Percentiles rank a stretch among this genome's conserved stretches.
Evolutionary conservation across 2,329 filamentous ascomycete species (phyloP).

Genomic region (Pestalotiopsis sp.): DNA sequence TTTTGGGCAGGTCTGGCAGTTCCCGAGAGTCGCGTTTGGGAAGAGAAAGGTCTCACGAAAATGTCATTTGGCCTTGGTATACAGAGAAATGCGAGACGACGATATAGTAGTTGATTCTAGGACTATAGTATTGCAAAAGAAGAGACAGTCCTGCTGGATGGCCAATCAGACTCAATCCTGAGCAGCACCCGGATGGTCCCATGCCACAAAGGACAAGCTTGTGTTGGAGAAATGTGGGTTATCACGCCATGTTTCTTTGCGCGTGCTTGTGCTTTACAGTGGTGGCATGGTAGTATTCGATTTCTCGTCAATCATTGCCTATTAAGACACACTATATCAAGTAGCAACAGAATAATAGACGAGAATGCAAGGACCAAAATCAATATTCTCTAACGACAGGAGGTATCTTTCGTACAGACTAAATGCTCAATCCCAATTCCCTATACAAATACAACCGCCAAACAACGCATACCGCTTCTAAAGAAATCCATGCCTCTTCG

Average conservation of each 20-base stretch:
- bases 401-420: not conserved
- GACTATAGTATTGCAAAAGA: not conserved
- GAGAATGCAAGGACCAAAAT: not conserved
- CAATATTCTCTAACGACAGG: not conserved
- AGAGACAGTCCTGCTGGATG: not conserved
- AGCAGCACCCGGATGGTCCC: not conserved
- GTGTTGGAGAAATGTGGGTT: not conserved
- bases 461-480: not conserved
- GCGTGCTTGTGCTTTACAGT: not conserved
- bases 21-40: not conserved
- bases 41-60: not conserved
- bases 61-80: not conserved
- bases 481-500: not conserved
- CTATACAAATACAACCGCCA: not conserved
- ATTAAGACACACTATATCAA: not conserved
- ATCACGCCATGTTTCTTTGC: not conserved
- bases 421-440: not conserved
- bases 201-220: not conserved
- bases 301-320: not conserved
- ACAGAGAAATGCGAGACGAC: not conserved
- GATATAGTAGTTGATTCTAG: not conserved
- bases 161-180: not conserved
- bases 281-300: not conserved
- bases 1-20: not conserved
- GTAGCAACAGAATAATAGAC: not conserved